Evolutionary conservation across 352 stramenopile genomes (phyloP).

Genomic region (Pythium folliculosum): DNA sequence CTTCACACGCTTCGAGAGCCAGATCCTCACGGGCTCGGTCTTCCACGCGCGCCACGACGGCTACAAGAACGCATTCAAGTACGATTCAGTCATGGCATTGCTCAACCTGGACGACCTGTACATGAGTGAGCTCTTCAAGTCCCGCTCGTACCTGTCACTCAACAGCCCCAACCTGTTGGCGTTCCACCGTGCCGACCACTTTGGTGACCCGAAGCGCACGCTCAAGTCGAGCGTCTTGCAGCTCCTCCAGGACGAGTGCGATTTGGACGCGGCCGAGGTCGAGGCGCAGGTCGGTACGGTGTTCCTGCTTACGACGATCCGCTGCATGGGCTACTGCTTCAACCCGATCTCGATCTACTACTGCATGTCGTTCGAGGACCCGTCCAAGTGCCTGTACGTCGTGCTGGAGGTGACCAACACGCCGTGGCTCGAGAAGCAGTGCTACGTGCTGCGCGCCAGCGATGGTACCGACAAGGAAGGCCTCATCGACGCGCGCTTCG

Average conservation of each 20-base stretch:
- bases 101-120: slow-evolving; percentile 28
- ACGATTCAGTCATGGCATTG: slow-evolving; percentile 28
- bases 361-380: slow-evolving; percentile 29
- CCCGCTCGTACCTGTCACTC: slow-evolving; percentile 25
- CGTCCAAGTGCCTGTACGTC: slow-evolving; percentile 26
- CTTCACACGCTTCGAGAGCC: slow-evolving; percentile 22
- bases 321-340: slow-evolving; percentile 30
- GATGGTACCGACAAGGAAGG: background rate
- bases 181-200: slow-evolving; percentile 29
- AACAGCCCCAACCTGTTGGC: slow-evolving; percentile 25
- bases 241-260: slow-evolving; percentile 27
- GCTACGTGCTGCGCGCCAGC: slow-evolving; percentile 26
- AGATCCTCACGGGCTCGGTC: slow-evolving; percentile 28
- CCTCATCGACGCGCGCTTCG: slow-evolving; percentile 26
- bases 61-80: slow-evolving; percentile 26
- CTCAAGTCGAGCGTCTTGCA: slow-evolving; percentile 29
- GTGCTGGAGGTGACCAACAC: slow-evolving; percentile 34
- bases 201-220: slow-evolving; percentile 29
- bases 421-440: slow-evolving; percentile 32
- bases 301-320: slow-evolving; percentile 30
- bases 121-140: slow-evolving; percentile 23
- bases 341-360: slow-evolving; percentile 38
- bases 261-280: slow-evolving; percentile 5
- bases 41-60: slow-evolving; percentile 29
- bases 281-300: slow-evolving; percentile 23